Conservation (phyloP, 2,329 filamentous ascomycete genomes). For the Penicillium capsulatum region DNA sequence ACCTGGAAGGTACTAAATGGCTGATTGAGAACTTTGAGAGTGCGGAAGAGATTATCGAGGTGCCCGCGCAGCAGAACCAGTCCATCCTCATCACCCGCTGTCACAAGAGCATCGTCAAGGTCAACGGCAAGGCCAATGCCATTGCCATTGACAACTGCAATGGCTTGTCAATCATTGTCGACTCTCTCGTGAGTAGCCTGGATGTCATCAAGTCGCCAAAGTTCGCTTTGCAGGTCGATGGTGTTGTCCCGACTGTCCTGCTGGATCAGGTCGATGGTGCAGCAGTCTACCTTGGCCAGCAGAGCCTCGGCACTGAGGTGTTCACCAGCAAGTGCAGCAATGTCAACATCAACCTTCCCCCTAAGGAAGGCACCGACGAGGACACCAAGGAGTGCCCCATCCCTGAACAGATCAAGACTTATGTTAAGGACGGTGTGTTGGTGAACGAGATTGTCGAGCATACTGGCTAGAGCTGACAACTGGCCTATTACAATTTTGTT, state of each 20-base stretch:
- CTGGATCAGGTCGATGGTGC: conserved; percentile 92
- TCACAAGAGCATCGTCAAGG: conserved; percentile 81
- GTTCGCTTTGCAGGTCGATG: conserved; percentile 89
- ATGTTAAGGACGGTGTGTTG: conserved; percentile 69
- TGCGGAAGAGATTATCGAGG: conserved; percentile 66
- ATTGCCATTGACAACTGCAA: conserved; percentile 89
- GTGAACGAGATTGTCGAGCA: conserved; percentile 95
- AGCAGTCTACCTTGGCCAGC: conserved; percentile 77
- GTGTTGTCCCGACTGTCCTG: conserved; percentile 78
- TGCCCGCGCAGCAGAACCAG: conserved; percentile 76
- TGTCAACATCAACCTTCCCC: conserved; percentile 80
- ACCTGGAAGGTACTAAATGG: conserved; percentile 89
- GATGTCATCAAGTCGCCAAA: conserved; percentile 94
- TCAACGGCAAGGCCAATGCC: conserved; percentile 94
- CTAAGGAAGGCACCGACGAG: conserved; percentile 61
- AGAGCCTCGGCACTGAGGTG: conserved; percentile 72
- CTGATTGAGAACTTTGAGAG: conserved; percentile 91
- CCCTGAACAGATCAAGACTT: conserved; percentile 85
- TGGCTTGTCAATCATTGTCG: conserved; percentile 78
- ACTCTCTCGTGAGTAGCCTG: conserved; percentile 82
- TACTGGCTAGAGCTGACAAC: conserved; percentile 60
- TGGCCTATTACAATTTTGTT: too few species aligned
- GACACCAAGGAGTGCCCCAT: conserved; percentile 85
- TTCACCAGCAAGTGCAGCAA: conserved; percentile 84
- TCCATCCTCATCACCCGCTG: conserved; percentile 90